Percentiles rank a stretch among this genome's conserved stretches.
Conservation (phyloP, 148 eudicot species). For the Suaeda aralocaspica region DNA sequence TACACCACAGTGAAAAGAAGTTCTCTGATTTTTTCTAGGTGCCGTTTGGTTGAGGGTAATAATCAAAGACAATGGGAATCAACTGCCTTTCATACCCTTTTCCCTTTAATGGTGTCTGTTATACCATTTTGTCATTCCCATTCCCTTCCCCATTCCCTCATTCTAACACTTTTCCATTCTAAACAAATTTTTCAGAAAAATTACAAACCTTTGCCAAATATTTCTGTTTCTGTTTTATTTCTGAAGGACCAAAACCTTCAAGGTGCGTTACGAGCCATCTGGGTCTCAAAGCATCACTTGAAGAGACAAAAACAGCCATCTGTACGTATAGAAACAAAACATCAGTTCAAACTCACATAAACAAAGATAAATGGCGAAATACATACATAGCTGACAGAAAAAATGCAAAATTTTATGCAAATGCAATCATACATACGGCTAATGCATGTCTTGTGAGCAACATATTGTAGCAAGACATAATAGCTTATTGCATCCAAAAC, state of each 20-base stretch:
- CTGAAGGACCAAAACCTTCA: conserved; percentile 47
- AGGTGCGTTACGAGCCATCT: conserved; percentile 78
- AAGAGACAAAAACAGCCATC: conserved; percentile 89
- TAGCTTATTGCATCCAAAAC: too few relatives aligned
- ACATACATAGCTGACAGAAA: neutral
- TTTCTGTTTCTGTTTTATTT: conserved; percentile 56
- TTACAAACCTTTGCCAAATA: conserved; percentile 77
- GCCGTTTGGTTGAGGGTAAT: too few relatives aligned
- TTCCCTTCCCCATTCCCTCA: too few relatives aligned
- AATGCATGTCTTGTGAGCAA: neutral
- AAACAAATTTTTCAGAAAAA: neutral
- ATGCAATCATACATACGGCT: neutral
- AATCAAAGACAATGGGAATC: too few relatives aligned
- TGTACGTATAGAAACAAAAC: conserved; percentile 26
- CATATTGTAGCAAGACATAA: too few relatives aligned
- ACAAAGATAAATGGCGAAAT: too few relatives aligned
- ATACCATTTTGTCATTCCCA: too few relatives aligned
- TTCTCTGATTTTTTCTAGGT: neutral
- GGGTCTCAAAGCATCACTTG: conserved; percentile 76
- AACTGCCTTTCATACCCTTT: too few relatives aligned
- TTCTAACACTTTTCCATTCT: too few relatives aligned
- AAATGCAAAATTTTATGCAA: neutral
- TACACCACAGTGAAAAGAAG: neutral
- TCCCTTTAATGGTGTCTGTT: too few relatives aligned
- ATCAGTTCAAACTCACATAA: neutral